Percentiles rank a stretch among this genome's conserved stretches.
These are phyloP conservation scores for Geotrichum histeridarum DNA, from an alignment of 1,139 yeast genomes.

Conservation along the genomic window DNA sequence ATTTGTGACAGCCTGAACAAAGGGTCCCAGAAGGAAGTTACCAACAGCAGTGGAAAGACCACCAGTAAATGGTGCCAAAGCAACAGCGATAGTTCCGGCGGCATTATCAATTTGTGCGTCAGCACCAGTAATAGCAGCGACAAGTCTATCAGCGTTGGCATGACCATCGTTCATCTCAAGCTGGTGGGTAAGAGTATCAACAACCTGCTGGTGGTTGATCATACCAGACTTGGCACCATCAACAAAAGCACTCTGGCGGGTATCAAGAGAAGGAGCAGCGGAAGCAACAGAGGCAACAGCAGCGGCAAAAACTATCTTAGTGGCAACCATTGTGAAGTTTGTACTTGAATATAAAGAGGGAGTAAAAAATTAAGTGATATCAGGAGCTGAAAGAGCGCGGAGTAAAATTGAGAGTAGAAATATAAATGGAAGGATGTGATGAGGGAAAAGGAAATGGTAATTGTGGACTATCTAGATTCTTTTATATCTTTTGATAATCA, in stretches of 20 bases:
- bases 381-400: background rate
- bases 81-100: conserved; percentile 16
- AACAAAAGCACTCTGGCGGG: conserved; percentile 15
- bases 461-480: background rate
- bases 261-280: conserved; percentile 2
- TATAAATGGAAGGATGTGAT: background rate
- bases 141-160: conserved; percentile 18
- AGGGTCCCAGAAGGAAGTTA: conserved; percentile 27
- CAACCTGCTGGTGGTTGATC: conserved; percentile 26
- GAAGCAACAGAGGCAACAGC: background rate
- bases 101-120: conserved; percentile 13
- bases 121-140: conserved; percentile 16
- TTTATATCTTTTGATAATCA: background rate
- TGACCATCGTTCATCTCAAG: conserved; percentile 22
- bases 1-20: conserved; percentile 29
- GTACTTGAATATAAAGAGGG: background rate
- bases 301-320: background rate
- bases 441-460: background rate
- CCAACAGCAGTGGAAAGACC: conserved; percentile 28
- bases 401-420: background rate
- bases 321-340: background rate
- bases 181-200: conserved; percentile 23
- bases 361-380: background rate
- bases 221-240: conserved; percentile 22
- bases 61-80: conserved; percentile 27